Percentiles rank a stretch among this genome's conserved stretches.
Conservation (phyloP, 2,329 filamentous ascomycete species). For the Pseudogymnoascus sp. region DNA sequence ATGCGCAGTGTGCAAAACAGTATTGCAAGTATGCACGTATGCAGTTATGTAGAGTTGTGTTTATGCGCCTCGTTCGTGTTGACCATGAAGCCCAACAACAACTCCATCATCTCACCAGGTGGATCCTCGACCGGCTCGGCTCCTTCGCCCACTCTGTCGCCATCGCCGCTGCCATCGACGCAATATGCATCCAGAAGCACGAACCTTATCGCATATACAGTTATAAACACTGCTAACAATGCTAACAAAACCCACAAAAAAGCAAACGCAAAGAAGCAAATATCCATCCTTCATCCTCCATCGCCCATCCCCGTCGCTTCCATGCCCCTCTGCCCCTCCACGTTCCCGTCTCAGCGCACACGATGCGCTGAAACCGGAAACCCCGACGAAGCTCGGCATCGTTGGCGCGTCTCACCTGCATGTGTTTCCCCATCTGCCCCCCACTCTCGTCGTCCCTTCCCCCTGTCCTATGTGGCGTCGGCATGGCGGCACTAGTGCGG, state of each 20-base stretch:
- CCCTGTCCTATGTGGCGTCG: background rate
- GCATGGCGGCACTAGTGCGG: background rate
- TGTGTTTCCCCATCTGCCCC: background rate
- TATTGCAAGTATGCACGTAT: background rate
- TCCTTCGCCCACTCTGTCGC: slow-evolving; percentile 2
- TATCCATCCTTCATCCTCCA: background rate
- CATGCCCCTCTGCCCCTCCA: background rate
- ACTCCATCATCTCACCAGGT: background rate
- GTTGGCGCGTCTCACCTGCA: background rate
- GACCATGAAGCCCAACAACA: background rate
- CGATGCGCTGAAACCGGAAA: background rate
- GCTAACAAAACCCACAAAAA: slow-evolving; percentile 1
- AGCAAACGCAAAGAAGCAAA: background rate
- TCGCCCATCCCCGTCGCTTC: background rate
- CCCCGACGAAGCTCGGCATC: background rate
- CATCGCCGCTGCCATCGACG: background rate
- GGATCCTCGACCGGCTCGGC: background rate
- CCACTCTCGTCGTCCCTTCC: background rate
- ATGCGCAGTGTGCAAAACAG: background rate
- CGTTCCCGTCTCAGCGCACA: background rate
- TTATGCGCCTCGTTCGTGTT: background rate
- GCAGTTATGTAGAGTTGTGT: background rate
- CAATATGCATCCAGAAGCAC: slow-evolving; percentile 6
- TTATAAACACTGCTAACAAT: background rate
- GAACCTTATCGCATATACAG: slow-evolving; percentile 3